Evolutionary conservation across 1,284 basidiomycete species (phyloP).

Genomic region (Laetiporus sulphureus): DNA sequence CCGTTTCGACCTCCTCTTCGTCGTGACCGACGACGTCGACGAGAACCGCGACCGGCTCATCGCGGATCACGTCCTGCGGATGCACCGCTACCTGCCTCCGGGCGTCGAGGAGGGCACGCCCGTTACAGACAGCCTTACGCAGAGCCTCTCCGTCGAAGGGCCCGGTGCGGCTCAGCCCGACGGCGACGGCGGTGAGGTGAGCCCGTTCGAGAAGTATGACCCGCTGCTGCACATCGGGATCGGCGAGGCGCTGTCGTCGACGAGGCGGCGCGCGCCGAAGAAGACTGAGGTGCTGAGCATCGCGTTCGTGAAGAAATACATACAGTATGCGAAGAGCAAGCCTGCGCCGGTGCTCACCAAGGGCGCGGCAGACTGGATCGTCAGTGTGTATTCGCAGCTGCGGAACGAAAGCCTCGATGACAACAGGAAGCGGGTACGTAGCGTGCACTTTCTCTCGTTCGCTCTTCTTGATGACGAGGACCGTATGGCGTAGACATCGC

Average conservation of each 20-base stretch:
- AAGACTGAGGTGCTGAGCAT: slow-evolving; percentile 88
- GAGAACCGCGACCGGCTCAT: slow-evolving; percentile 92
- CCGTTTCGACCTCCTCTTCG: slow-evolving; percentile 98
- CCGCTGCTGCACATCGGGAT: slow-evolving; percentile 87
- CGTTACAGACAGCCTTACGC: slow-evolving; percentile 81
- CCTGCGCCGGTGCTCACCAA: slow-evolving; percentile 83
- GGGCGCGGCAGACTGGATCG: slow-evolving; percentile 92
- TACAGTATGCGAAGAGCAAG: slow-evolving; percentile 94
- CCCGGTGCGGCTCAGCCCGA: slow-evolving; percentile 52
- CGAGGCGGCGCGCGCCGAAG: slow-evolving; percentile 50
- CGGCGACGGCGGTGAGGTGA: slow-evolving; percentile 57
- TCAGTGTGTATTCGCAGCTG: slow-evolving; percentile 87
- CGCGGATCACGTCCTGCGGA: slow-evolving; percentile 95
- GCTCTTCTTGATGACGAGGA: background rate
- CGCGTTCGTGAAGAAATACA: slow-evolving; percentile 96
- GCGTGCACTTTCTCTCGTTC: slow-evolving; percentile 3
- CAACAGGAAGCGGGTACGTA: slow-evolving; percentile 80
- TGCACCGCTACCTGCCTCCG: slow-evolving; percentile 95
- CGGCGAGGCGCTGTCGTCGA: slow-evolving; percentile 35
- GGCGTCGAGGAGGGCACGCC: slow-evolving; percentile 95
- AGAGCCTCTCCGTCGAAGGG: slow-evolving; percentile 81
- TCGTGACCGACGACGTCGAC: slow-evolving; percentile 97
- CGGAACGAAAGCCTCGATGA: slow-evolving; percentile 90
- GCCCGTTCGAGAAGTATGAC: slow-evolving; percentile 95
- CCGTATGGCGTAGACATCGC: slow-evolving; percentile 67